Evolutionary conservation across 805 yeast genomes (phyloP), one percentile per base, ranked within the genome.

Genomic region (Saturnispora sanitii): DNA sequence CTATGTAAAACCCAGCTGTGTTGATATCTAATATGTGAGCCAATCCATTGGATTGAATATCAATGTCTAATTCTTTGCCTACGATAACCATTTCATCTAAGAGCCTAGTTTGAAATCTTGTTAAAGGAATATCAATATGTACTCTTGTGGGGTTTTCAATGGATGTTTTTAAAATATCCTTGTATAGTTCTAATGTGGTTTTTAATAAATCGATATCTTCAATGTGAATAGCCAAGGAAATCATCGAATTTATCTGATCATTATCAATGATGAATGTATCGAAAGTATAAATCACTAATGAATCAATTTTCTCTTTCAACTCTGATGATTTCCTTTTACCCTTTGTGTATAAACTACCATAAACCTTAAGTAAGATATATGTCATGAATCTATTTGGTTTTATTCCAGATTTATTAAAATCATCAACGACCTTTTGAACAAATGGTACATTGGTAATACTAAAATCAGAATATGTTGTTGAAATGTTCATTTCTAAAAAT

Each of bases 321-420:
- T n/a, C n/a, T 27, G 13, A 27, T 21, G 2, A 29, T 23, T 21
- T 26, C 13, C 1, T 25, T 22, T 6, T 18, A 5, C 6, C 8
- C 16, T 3, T 18, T 15, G 6, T 18, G 20, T 20, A 20, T 26
- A 20, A 26, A 39, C 13, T 31, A 15, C 21, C 33, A 13, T 33
- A 34, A 12, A 25, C 43, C 30, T 46, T 46, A 1, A 46, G 20
- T 2, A 46, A 12, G 9, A 44, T 34, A 29, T 39, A 39, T 2
- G 41, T 15, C 22, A 46, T 11, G 9, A 30, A 37, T 32, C 49
- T 37, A 18, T 46, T 45, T 3, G 40, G 31, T 19, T 28, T 5
- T 3, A 39, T 12, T 8, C 34, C 27, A 11, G 11, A 12, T 6
- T 39, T 19, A 2, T 33, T 5, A 2, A 46, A 20, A 31, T 46